Conservation (phyloP, 2,329 filamentous ascomycete species). For the Leptosphaerulina australis region DNA sequence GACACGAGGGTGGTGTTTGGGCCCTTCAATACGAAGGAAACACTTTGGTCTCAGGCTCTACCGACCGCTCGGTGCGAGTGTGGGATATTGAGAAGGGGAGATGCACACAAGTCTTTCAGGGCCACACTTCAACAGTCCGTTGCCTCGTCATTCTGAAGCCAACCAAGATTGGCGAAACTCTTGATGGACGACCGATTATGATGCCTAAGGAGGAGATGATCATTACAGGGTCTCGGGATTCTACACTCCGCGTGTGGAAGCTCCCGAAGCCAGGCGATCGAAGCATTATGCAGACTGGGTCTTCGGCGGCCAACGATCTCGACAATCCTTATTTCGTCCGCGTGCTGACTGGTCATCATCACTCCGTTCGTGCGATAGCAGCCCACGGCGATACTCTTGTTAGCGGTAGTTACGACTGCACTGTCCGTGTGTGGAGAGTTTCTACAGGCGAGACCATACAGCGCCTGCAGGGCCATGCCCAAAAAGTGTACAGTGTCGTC, state of each 20-base stretch:
- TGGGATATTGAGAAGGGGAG: conserved; percentile 96
- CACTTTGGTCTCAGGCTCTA: conserved; percentile 92
- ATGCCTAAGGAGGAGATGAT: conserved; percentile 94
- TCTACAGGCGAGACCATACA: conserved; percentile 90
- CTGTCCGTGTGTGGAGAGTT: conserved; percentile 95
- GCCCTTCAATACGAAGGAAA: conserved; percentile 96
- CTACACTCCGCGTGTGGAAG: conserved; percentile 91
- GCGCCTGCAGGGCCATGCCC: conserved; percentile 80
- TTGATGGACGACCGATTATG: conserved; percentile 77
- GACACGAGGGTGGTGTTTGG: conserved; percentile 97
- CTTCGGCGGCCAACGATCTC: conserved; percentile 72
- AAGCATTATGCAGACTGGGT: conserved; percentile 78
- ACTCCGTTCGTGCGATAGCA: conserved; percentile 94
- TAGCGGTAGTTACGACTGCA: conserved; percentile 95
- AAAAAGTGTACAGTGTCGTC: conserved; percentile 98
- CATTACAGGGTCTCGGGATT: conserved; percentile 95
- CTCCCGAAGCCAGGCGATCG: conserved; percentile 80
- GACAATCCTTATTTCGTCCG: conserved; percentile 96
- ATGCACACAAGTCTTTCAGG: conserved; percentile 95
- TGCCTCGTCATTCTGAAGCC: conserved; percentile 95
- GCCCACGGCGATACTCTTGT: conserved; percentile 95
- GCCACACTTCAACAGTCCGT: conserved; percentile 94
- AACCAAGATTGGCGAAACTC: conserved; percentile 72
- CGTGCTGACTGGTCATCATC: conserved; percentile 81
- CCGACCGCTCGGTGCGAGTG: conserved; percentile 95